Percentiles rank a stretch among this genome's conserved stretches.
phyloP scores from a whole-genome alignment of 768 basidiomycete species.

The Termitomyces sp. region DNA sequence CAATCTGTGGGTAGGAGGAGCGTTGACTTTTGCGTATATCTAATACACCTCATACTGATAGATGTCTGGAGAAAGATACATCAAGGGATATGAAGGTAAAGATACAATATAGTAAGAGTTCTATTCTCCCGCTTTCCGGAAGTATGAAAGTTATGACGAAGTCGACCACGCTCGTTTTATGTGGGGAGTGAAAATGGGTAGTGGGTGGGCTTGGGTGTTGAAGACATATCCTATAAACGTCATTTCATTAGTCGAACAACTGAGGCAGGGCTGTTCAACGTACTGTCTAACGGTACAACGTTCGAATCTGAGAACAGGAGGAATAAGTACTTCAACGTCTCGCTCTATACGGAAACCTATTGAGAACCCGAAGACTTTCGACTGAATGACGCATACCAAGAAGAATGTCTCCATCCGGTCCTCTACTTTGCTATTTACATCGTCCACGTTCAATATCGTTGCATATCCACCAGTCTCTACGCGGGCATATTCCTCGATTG shows the following conservation, averaged over 20 bases:
- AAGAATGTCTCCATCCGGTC: constrained; percentile 98
- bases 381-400: constrained; percentile 42
- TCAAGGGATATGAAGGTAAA: neutral
- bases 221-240: constrained; percentile 67
- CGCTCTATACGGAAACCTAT: constrained; percentile 47
- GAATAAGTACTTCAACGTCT: constrained; percentile 90
- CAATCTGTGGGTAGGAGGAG: neutral
- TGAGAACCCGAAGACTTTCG: neutral
- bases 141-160: neutral
- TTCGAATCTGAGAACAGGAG: constrained; percentile 77
- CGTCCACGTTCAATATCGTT: constrained; percentile 80
- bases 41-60: neutral
- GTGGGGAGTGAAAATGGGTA: constrained; percentile 26
- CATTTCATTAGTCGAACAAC: neutral
- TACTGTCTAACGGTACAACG: constrained; percentile 70
- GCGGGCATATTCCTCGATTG: constrained; percentile 81
- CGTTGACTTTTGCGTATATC: neutral
- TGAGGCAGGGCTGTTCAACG: constrained; percentile 16
- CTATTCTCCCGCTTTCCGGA: too few species aligned
- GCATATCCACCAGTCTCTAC: constrained; percentile 82
- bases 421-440: constrained; percentile 55
- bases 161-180: constrained; percentile 11
- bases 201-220: constrained; percentile 73
- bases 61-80: neutral
- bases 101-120: neutral